Evolutionary conservation across 1,284 basidiomycete genomes (phyloP).

Genomic region (Ceratobasidium papillatum): DNA sequence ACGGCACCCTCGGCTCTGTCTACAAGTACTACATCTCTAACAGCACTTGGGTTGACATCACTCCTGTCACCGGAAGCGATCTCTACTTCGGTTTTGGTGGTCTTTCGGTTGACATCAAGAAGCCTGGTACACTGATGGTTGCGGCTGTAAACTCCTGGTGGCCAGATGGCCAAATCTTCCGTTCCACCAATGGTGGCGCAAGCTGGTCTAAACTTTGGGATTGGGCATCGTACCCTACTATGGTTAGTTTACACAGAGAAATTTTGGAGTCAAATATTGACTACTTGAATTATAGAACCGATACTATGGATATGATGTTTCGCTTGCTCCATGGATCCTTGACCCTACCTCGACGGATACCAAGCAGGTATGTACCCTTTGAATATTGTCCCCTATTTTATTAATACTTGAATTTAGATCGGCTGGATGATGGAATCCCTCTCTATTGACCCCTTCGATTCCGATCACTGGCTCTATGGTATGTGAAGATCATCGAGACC

Average conservation of each 20-base stretch:
- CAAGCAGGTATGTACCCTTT: conserved; percentile 49
- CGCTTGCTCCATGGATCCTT: conserved; percentile 65
- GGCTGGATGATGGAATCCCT: conserved; percentile 59
- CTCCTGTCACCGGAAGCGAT: conserved; percentile 58
- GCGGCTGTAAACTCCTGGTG: conserved; percentile 69
- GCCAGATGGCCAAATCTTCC: conserved; percentile 73
- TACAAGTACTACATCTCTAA: conserved; percentile 57
- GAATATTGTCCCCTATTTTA: background rate
- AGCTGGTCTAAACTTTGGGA: conserved; percentile 68
- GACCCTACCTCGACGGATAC: conserved; percentile 45
- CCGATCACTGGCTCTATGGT: conserved; percentile 72
- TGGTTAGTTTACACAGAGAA: background rate
- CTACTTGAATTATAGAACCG: conserved; percentile 50
- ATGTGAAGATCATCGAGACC: conserved; percentile 57
- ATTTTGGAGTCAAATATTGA: background rate
- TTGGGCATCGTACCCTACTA: conserved; percentile 52
- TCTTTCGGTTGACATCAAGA: conserved; percentile 65
- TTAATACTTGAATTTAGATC: conserved; percentile 42
- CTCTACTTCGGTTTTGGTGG: conserved; percentile 65
- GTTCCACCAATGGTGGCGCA: conserved; percentile 63
- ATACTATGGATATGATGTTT: conserved; percentile 63
- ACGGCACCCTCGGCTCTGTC: conserved; percentile 56
- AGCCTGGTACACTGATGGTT: conserved; percentile 71
- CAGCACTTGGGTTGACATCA: conserved; percentile 64
- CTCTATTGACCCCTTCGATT: conserved; percentile 69